Percentiles rank a stretch among this genome's conserved stretches.
Evolutionary conservation across 306 rosid species (phyloP).

Genomic region (Gillenia trifoliata): DNA sequence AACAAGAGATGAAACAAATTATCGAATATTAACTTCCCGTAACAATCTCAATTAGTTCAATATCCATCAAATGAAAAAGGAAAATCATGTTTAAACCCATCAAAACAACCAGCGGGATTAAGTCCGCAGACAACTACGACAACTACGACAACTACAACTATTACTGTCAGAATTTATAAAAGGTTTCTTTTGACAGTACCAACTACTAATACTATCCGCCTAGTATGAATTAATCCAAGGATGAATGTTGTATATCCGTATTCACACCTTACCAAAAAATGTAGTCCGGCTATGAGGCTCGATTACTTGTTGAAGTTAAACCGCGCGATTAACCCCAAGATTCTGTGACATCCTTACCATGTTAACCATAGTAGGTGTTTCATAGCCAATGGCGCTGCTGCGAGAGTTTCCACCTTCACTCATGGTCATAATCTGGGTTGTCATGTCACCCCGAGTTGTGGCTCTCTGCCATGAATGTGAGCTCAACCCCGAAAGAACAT

Average conservation of each 20-base stretch:
- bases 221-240: background rate
- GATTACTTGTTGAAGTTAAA: background rate
- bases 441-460: background rate
- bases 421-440: background rate
- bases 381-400: background rate
- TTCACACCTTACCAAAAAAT: background rate
- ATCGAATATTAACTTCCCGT: background rate
- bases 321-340: background rate
- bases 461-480: slow-evolving; percentile 9
- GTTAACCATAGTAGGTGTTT: background rate
- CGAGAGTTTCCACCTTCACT: background rate
- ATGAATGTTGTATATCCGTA: background rate
- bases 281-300: background rate
- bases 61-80: no score
- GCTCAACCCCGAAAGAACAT: background rate
- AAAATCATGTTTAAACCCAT: background rate
- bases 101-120: background rate
- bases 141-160: no score
- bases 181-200: background rate
- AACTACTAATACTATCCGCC: background rate
- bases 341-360: background rate
- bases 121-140: background rate
- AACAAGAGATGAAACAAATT: background rate
- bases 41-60: background rate
- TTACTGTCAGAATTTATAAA: background rate